Conservation (phyloP, 2,329 filamentous ascomycete genomes). For the Rutstroemia sydowiana region DNA sequence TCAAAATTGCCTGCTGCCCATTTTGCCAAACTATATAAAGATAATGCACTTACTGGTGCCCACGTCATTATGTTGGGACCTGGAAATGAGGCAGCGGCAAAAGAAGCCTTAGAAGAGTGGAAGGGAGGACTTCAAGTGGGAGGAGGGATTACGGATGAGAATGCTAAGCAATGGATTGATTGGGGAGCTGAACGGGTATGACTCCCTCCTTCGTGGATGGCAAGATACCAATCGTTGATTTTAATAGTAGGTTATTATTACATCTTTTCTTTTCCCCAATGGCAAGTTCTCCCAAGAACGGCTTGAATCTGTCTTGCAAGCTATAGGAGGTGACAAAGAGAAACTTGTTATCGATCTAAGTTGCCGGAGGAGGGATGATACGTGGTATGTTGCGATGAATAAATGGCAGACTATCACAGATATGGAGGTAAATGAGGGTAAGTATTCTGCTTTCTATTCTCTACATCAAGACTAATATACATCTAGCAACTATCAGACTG, state of each 20-base stretch:
- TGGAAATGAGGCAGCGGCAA: conserved; percentile 74
- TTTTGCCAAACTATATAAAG: conserved; percentile 75
- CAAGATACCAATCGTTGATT: conserved; percentile 13
- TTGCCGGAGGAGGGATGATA: conserved; percentile 66
- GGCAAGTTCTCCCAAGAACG: conserved; percentile 73
- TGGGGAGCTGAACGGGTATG: conserved; percentile 80
- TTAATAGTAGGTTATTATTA: conserved; percentile 77
- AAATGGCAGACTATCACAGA: conserved; percentile 98
- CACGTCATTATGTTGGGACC: conserved; percentile 97
- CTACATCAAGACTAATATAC: conserved; percentile 11
- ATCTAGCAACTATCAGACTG: conserved; percentile 65
- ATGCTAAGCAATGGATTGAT: conserved; percentile 80
- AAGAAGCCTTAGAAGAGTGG: conserved; percentile 72
- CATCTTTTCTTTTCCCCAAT: conserved; percentile 84
- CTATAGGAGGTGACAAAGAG: conserved; percentile 64
- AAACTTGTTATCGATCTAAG: conserved; percentile 94
- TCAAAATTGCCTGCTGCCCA: conserved; percentile 74
- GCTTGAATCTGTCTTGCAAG: conserved; percentile 64
- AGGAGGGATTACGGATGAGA: conserved; percentile 83
- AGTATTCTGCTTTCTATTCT: conserved; percentile 13
- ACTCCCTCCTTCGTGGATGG: background rate
- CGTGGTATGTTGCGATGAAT: conserved; percentile 97
- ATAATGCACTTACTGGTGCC: conserved; percentile 66
- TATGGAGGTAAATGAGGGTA: conserved; percentile 86
- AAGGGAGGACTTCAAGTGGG: conserved; percentile 77